Evolutionary conservation across 805 yeast species (phyloP), one percentile per base, ranked within the genome.

Genomic region (Candida qinlingensis): DNA sequence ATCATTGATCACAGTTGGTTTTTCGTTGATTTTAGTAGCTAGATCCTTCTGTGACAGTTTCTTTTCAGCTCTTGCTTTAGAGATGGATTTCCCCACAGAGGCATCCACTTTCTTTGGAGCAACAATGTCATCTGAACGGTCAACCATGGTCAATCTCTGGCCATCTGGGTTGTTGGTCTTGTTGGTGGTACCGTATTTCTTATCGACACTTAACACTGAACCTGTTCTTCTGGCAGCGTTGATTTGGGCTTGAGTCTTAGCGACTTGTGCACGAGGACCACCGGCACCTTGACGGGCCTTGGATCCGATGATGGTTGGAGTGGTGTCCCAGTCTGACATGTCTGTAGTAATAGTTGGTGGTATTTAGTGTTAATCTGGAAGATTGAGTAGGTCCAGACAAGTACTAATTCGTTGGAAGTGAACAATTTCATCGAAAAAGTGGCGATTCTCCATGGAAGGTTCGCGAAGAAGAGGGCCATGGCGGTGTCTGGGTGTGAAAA

Each of bases 141-240:
- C 99, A 59, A 94, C 79, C 74, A 82, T 92, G 55, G 99, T 85
- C 65, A 94, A 75, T 68, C 96, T 80, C 75, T 94, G 99, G 44
- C 98, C 99, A 65, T 92, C 98, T 31, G 88, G 84, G 58, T 86
- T 83, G 48, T 81, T 73, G 57, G 71, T 75, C 47, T 73, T 66
- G 70, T 85, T 87, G 45, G 68, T 55, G 63, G 79, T 74, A 45
- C 85, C 85, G 69, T 87, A 94, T 71, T 92, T 94, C 81, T 92
- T 92, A 68, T 92, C 99, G 40, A 91, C 91, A 40, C 95, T 81
- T 37, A 94, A 77, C 47, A 94, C 92, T 47, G 81, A 77, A 55
- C 99, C 99, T 26, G 84, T 67, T 76, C 99, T 85, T 75, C 96
- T 84, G 46, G 99, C 99, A 30, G 89, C 96, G 67, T 94, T 94